Evolutionary conservation across 805 yeast species (phyloP).

Genomic region (Yamadazyma nakazawae): DNA sequence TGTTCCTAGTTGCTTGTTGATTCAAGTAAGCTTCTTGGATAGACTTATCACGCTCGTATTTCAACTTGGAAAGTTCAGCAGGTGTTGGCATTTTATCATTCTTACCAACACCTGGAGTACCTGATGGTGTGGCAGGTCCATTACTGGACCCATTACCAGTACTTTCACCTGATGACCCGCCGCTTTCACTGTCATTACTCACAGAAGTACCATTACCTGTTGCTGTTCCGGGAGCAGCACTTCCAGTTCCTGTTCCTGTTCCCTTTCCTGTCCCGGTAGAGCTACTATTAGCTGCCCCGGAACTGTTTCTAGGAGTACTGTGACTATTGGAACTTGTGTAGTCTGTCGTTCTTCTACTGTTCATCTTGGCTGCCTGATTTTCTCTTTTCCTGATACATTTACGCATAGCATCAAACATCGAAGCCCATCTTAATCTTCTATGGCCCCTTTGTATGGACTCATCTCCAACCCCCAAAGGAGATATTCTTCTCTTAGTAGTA

Average conservation of each 20-base stretch:
- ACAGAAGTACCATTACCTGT: neutral
- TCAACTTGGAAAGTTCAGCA: constrained; percentile 75
- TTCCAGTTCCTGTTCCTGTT: neutral
- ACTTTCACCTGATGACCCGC: constrained; percentile 15
- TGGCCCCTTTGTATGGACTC: constrained; percentile 95
- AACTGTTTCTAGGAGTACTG: neutral
- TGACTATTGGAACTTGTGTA: constrained; percentile 1
- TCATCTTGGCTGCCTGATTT: constrained; percentile 43
- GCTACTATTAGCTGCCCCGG: neutral
- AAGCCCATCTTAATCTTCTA: constrained; percentile 87
- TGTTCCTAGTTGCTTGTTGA: constrained; percentile 40
- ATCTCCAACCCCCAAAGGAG: constrained; percentile 89
- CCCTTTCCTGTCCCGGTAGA: too few species aligned
- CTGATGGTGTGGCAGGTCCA: neutral
- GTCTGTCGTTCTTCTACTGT: constrained; percentile 19
- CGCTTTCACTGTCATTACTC: constrained; percentile 2
- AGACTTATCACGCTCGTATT: constrained; percentile 82
- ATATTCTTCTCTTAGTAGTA: constrained; percentile 80
- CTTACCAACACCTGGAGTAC: constrained; percentile 13
- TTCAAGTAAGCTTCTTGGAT: constrained; percentile 68
- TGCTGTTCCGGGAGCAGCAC: neutral
- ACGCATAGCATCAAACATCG: constrained; percentile 93
- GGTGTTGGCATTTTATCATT: constrained; percentile 62
- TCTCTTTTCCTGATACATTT: constrained; percentile 89
- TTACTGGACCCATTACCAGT: neutral